These are phyloP conservation scores for Blumeria hordei DNA, from an alignment of 2,329 filamentous ascomycete genomes.

Conservation along the genomic window DNA sequence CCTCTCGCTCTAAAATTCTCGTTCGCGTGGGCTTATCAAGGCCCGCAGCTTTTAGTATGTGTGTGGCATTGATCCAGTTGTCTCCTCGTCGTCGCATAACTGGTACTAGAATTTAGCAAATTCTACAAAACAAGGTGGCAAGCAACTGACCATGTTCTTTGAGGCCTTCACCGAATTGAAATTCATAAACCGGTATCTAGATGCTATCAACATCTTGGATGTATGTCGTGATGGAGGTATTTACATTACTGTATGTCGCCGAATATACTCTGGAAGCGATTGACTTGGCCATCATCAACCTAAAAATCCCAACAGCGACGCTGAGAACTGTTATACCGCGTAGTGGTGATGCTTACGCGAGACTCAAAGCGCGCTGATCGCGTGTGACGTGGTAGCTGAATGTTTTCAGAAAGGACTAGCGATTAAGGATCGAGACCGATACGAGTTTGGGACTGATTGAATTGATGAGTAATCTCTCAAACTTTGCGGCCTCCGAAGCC, in stretches of 20 bases:
- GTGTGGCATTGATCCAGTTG: constrained; percentile 98
- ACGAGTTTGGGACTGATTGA: too few species aligned
- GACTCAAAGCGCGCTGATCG: too few species aligned
- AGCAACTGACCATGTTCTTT: constrained; percentile 39
- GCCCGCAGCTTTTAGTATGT: constrained; percentile 88
- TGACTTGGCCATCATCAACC: constrained; percentile 12
- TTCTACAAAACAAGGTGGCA: neutral
- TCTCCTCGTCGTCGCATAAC: constrained; percentile 82
- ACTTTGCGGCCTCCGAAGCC: too few species aligned
- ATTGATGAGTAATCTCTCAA: too few species aligned
- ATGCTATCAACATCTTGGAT: neutral
- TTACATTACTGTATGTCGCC: constrained; percentile 44
- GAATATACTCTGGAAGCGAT: constrained; percentile 28
- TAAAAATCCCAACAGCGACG: too few species aligned
- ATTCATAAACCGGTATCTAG: constrained; percentile 87
- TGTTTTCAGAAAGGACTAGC: too few species aligned
- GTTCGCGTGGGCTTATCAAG: constrained; percentile 94
- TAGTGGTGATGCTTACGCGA: too few species aligned
- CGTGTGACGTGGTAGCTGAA: too few species aligned
- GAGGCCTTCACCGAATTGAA: constrained; percentile 54
- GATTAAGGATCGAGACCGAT: too few species aligned
- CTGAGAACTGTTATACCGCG: too few species aligned
- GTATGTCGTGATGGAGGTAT: constrained; percentile 8
- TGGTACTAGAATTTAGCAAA: constrained; percentile 6
- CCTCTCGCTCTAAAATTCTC: constrained; percentile 82